Evolutionary conservation across 768 basidiomycete species (phyloP), one percentile per base, ranked within the genome.

Genomic region (Suillus brevipes): DNA sequence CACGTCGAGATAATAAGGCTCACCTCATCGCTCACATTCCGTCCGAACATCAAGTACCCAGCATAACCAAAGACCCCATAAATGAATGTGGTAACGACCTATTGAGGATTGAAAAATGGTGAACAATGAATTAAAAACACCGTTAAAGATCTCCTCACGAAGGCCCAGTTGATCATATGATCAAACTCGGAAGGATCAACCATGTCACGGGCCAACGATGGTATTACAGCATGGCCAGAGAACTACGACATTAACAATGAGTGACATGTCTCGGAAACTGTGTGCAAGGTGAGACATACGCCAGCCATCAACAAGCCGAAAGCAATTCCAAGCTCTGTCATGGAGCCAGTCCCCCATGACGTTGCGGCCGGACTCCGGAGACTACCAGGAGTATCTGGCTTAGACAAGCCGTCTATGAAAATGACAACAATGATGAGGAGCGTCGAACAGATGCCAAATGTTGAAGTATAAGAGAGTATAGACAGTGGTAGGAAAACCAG

Each of bases 221-320:
- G 96, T 58, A 99, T 90, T 36, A 96, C 90, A 16, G 94, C 90
- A 73, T 99, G 97, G 2, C 95, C 95, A 3, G 94, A 88, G 71
- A 97, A 96, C 87, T 94, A 69, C 42, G n/a, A 36, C 18, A 31
- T 25, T 6, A 12, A 34, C 31, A 52, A 53, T 23, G 40, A 56
- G 31, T 38, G 59, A 58, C 9, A 65, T 38, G 1, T 20, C 25
- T 23, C 28, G 12, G 25, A 14, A 60, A 40, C n/a, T 20, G 12
- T 12, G 59, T 58, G 6, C 25, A 67, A 40, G 28, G 55, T 28
- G 28, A 58, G 23, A 72, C 85, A 72, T 73, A 94, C 93, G 18
- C 95, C 94, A 9, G 93, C 92, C 88, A 99, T 94, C 71, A 98
- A 88, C 66, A 99, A 80, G 2, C 96, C 96, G 69, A 95, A 90